phyloP scores from a whole-genome alignment of 495 filamentous ascomycete genomes.

The Diplogelasinospora grovesii region DNA sequence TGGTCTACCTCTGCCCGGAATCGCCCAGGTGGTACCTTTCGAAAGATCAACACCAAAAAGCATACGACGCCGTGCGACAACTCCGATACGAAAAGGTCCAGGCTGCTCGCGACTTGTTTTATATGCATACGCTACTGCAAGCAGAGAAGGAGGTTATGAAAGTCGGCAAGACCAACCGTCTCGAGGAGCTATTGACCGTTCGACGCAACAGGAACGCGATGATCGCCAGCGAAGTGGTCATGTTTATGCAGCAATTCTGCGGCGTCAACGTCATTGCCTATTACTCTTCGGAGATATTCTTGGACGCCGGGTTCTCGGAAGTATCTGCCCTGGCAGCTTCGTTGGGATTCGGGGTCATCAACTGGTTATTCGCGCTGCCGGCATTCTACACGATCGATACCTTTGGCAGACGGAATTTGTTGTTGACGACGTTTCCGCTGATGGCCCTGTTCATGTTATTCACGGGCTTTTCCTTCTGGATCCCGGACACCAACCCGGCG shows the following conservation, averaged over 20 bases:
- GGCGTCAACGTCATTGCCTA: slow-evolving; percentile 62
- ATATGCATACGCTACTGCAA: slow-evolving; percentile 68
- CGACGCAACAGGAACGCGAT: slow-evolving; percentile 72
- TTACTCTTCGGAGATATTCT: slow-evolving; percentile 62
- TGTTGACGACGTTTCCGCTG: slow-evolving; percentile 71
- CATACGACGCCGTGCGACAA: slow-evolving; percentile 59
- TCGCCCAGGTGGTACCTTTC: slow-evolving; percentile 69
- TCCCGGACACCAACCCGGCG: slow-evolving; percentile 40
- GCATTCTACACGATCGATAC: slow-evolving; percentile 79
- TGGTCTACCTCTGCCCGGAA: slow-evolving; percentile 70
- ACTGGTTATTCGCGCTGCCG: slow-evolving; percentile 71
- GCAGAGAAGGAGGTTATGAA: slow-evolving; percentile 55
- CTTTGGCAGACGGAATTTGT: slow-evolving; percentile 72
- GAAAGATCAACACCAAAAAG: slow-evolving; percentile 56
- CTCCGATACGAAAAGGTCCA: slow-evolving; percentile 66
- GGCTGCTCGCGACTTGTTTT: slow-evolving; percentile 76
- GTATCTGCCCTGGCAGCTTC: slow-evolving; percentile 57
- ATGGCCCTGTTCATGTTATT: slow-evolving; percentile 69
- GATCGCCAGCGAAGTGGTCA: slow-evolving; percentile 67
- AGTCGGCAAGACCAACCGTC: slow-evolving; percentile 49
- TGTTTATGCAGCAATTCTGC: slow-evolving; percentile 83
- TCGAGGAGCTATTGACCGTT: slow-evolving; percentile 64
- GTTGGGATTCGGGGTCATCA: slow-evolving; percentile 71
- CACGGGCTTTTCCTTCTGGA: slow-evolving; percentile 76
- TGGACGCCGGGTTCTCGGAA: slow-evolving; percentile 48